Conservation (phyloP, 768 basidiomycete species). For the Termitomyces sp. region DNA sequence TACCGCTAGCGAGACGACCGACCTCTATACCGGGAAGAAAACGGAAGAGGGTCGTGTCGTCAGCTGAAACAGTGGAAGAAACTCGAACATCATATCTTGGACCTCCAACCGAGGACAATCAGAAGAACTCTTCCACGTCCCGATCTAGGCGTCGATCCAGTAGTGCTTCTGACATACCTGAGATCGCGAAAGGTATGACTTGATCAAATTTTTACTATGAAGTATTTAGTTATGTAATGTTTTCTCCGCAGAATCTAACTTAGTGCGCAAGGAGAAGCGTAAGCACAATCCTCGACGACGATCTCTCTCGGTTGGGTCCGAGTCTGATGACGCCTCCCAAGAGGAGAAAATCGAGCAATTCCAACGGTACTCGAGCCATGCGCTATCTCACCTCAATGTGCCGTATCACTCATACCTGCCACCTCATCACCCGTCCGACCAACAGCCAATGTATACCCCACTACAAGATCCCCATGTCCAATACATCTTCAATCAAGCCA, state of each 20-base stretch:
- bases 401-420: constrained; percentile 18
- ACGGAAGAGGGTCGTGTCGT: constrained; percentile 18
- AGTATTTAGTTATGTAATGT: background rate
- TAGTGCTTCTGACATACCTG: background rate
- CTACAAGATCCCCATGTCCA: constrained; percentile 36
- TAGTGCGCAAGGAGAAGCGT: constrained; percentile 1
- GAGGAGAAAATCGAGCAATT: background rate
- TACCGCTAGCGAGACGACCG: background rate
- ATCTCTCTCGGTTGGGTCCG: constrained; percentile 1
- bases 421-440: constrained; percentile 12
- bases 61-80: constrained; percentile 1
- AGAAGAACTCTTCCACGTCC: background rate
- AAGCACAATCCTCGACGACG: constrained; percentile 4
- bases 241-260: background rate
- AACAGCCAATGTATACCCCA: constrained; percentile 23
- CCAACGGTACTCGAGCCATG: constrained; percentile 8
- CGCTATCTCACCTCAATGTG: constrained; percentile 11
- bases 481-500: constrained; percentile 35
- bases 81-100: background rate
- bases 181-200: constrained; percentile 1
- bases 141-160: constrained; percentile 1
- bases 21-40: constrained; percentile 9
- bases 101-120: background rate
- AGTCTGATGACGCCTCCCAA: constrained; percentile 2
- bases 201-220: background rate